Evolutionary conservation across 495 filamentous ascomycete genomes (phyloP).

Genomic region (Jackrogersella minutella): DNA sequence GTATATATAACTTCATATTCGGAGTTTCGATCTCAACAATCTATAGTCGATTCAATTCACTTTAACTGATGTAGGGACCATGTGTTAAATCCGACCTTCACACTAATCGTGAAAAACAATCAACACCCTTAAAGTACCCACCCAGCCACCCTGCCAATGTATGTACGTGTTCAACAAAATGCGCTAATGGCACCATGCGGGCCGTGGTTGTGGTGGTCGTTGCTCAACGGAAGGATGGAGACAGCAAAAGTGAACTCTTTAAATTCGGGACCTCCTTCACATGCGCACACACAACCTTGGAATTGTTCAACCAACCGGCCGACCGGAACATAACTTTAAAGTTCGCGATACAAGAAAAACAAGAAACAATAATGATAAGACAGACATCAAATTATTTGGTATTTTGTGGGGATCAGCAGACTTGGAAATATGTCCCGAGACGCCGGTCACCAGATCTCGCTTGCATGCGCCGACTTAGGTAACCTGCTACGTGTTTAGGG

Average conservation of each 20-base stretch:
- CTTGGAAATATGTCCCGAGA: constrained; percentile 26
- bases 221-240: neutral
- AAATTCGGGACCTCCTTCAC: neutral
- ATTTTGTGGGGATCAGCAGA: constrained; percentile 30
- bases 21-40: constrained; percentile 2
- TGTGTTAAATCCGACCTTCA: no score
- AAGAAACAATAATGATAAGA: neutral
- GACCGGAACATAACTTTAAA: constrained; percentile 4
- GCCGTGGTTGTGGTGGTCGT: neutral
- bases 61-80: no score
- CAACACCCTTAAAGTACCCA: no score
- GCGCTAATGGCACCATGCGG: neutral
- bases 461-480: constrained; percentile 24
- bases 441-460: constrained; percentile 37
- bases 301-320: neutral
- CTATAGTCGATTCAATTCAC: neutral
- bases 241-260: neutral
- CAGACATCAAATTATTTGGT: neutral
- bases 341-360: no score
- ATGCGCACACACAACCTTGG: no score
- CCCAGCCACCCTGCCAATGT: neutral
- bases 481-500: constrained; percentile 26
- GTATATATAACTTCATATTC: neutral
- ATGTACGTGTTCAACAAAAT: neutral
- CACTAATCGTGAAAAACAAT: no score